Evolutionary conservation across 148 eudicot genomes (phyloP).

Genomic region (Fallopia convolvulus): DNA sequence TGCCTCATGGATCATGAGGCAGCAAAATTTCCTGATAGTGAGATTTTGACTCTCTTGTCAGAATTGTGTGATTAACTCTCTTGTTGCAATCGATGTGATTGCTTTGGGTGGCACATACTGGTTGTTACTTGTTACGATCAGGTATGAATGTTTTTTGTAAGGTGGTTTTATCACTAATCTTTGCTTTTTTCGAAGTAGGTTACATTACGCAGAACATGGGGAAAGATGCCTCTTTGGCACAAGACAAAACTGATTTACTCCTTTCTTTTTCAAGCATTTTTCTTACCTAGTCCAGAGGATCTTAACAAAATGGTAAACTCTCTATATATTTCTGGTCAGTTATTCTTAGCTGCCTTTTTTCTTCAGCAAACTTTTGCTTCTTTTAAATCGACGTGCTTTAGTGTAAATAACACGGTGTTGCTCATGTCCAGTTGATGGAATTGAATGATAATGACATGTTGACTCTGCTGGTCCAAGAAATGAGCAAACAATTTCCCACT

Average conservation of each 20-base stretch:
- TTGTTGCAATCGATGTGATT: neutral
- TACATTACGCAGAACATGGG: slow-evolving; percentile 40
- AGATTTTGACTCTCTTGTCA: no score
- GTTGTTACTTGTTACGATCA: neutral
- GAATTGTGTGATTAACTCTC: neutral
- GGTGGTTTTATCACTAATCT: neutral
- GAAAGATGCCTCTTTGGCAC: slow-evolving; percentile 46
- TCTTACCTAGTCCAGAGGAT: slow-evolving; percentile 47
- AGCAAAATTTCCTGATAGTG: slow-evolving; percentile 1
- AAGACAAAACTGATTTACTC: slow-evolving; percentile 37
- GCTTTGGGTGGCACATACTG: neutral
- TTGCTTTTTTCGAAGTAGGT: slow-evolving; percentile 16
- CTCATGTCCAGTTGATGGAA: slow-evolving; percentile 60
- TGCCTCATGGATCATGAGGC: neutral
- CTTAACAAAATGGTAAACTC: slow-evolving; percentile 60
- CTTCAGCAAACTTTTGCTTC: slow-evolving; percentile 8
- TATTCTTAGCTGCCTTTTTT: neutral
- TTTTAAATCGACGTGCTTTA: neutral
- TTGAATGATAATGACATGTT: slow-evolving; percentile 91
- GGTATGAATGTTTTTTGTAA: neutral
- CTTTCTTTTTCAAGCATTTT: slow-evolving; percentile 33
- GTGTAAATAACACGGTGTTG: slow-evolving; percentile 19
- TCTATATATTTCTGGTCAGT: neutral
- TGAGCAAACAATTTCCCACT: slow-evolving; percentile 92
- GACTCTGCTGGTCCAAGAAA: slow-evolving; percentile 89